These are phyloP conservation scores for Psidium guajava DNA, from an alignment of 345 rosid species.

Conservation along the genomic window DNA sequence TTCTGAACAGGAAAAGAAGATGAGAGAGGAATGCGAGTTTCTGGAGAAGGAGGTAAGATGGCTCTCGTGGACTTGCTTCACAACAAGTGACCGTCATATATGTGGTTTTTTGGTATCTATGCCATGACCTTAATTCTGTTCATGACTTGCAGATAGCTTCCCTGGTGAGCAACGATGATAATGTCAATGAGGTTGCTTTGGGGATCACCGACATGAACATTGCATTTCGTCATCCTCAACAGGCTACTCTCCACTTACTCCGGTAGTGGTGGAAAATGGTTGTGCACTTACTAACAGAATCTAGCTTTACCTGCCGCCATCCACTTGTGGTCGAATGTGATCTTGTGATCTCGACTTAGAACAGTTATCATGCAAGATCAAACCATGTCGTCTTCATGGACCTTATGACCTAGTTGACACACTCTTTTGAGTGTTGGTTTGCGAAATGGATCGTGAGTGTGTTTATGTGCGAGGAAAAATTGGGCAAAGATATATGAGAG, in stretches of 20 bases:
- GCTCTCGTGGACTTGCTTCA: background rate
- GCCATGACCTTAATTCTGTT: background rate
- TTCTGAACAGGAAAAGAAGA: slow-evolving; percentile 10
- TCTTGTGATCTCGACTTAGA: background rate
- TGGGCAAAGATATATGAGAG: too few species aligned
- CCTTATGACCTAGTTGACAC: background rate
- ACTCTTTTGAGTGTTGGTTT: background rate
- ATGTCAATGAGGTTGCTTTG: background rate
- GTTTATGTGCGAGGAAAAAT: too few species aligned
- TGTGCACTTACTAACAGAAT: background rate
- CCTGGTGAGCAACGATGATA: background rate
- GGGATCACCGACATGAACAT: background rate
- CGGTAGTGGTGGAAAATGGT: background rate
- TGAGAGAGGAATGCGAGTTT: slow-evolving; percentile 5
- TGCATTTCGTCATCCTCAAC: background rate
- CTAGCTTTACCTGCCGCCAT: background rate
- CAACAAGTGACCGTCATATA: background rate
- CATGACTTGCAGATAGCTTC: background rate
- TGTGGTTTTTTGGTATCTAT: background rate
- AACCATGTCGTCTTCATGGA: background rate
- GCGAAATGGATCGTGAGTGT: too few species aligned
- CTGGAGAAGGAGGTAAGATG: slow-evolving; percentile 18
- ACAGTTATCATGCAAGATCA: background rate
- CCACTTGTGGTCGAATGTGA: background rate
- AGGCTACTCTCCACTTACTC: background rate